Conservation (phyloP, 495 filamentous ascomycete genomes). For the Trypethelium eluteriae region DNA sequence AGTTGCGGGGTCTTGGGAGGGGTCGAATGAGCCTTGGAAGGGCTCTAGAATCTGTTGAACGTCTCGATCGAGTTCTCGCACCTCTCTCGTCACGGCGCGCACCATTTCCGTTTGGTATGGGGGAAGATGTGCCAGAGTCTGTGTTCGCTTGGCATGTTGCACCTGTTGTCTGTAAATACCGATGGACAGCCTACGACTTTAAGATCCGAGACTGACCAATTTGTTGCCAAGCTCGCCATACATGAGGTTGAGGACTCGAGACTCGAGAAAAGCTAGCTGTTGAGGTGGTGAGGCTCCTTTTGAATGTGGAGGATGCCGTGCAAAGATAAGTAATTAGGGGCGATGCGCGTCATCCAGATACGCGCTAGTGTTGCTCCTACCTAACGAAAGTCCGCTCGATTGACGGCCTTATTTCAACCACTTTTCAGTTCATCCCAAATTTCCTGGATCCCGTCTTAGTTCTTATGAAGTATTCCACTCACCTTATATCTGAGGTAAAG, state of each 20-base stretch:
- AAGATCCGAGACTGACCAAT: conserved; percentile 32
- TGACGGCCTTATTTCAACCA: neutral
- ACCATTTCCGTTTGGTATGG: conserved; percentile 91
- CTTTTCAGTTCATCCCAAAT: neutral
- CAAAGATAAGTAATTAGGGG: neutral
- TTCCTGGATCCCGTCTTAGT: neutral
- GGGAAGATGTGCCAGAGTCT: conserved; percentile 77
- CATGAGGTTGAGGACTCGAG: conserved; percentile 43
- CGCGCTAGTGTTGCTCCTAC: neutral
- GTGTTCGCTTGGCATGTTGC: conserved; percentile 94
- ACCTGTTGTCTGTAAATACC: conserved; percentile 47
- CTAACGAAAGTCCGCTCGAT: neutral
- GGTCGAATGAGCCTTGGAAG: conserved; percentile 77
- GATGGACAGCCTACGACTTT: neutral
- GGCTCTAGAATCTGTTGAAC: conserved; percentile 72
- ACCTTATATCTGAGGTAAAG: too few relatives aligned
- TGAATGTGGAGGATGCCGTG: neutral
- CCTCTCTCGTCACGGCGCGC: conserved; percentile 78
- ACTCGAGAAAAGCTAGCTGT: neutral
- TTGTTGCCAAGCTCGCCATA: conserved; percentile 90
- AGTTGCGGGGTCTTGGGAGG: conserved; percentile 70
- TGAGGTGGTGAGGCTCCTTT: neutral
- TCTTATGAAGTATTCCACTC: too few relatives aligned
- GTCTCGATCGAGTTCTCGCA: conserved; percentile 89
- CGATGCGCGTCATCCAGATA: neutral